Evolutionary conservation across 2,329 filamentous ascomycete genomes (phyloP), one percentile per base, ranked within the genome.

Genomic region (Cryphonectria nitschkei): DNA sequence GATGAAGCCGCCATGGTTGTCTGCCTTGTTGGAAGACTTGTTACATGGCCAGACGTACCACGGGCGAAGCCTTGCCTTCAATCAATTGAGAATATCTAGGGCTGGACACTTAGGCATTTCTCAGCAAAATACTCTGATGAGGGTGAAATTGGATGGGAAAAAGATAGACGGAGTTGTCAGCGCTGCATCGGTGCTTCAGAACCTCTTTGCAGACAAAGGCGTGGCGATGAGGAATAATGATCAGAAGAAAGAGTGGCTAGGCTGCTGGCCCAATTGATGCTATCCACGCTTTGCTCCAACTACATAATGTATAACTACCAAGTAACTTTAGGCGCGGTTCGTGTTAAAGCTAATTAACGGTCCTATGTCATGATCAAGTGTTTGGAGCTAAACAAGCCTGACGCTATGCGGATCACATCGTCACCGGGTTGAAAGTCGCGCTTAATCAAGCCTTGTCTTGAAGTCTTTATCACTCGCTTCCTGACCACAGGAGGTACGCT

Each of bases 331-430:
- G 43, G 43, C 43, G 3, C 34, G 34, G 46, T 46, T 34, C 39
- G 22, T 14, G 14, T 56, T 9, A 0, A 66, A 54, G 50, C 64
- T 66, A 66, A 32, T 19, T 7, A 16, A 22, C 19, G 26, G n/a
- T 67, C 32, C n/a, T 43, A 50, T 32, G 37, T 39, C 65, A 67
- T 43, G 19, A 9, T 54, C 3, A 22, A 46, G 16, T 34, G 34
- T 39, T 32, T 60, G n/a, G 54, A 37, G 65, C 65, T 67, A 58
- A 43, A 61, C 65, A 41, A 67, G 65, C n/a, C 52, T 34, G 50
- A 60, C 52, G 60, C 65, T 60, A 67, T 34, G 37, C 54, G 39
- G 26, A 46, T 67, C 65, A 67, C n/a, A 37, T 67, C 65, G 65
- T 67, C 65, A 61, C 65, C 65, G 19, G 58, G 26, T 56, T 34